phyloP scores from a whole-genome alignment of 2,329 filamentous ascomycete species.

The Blumeria hordei region DNA sequence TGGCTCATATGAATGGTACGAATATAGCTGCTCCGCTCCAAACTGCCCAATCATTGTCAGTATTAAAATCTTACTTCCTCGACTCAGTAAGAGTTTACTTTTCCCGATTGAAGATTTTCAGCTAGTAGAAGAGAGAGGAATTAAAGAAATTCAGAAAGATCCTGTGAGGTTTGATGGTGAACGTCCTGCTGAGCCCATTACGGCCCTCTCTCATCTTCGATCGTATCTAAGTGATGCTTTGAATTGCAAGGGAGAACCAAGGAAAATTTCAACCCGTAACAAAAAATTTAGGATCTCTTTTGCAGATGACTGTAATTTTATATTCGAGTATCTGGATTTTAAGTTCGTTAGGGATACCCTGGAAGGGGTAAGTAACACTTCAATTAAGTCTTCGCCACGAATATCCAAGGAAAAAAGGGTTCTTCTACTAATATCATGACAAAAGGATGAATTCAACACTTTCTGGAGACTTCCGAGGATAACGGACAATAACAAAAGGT shows the following conservation, averaged over 20 bases:
- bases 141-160: constrained; percentile 24
- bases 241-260: constrained; percentile 23
- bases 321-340: constrained; percentile 36
- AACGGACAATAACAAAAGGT: constrained; percentile 9
- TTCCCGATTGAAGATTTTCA: constrained; percentile 27
- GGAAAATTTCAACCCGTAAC: constrained; percentile 32
- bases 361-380: background rate
- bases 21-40: constrained; percentile 34
- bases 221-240: constrained; percentile 33
- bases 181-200: constrained; percentile 24
- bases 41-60: constrained; percentile 28
- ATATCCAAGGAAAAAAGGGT: background rate
- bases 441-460: constrained; percentile 11
- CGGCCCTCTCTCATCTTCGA: constrained; percentile 29
- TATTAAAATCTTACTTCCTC: constrained; percentile 26
- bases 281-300: constrained; percentile 40
- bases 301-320: constrained; percentile 31
- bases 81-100: constrained; percentile 24
- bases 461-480: constrained; percentile 14
- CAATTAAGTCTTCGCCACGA: background rate
- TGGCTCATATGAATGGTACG: constrained; percentile 18
- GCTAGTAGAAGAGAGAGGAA: constrained; percentile 26
- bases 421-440: constrained; percentile 4
- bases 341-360: constrained; percentile 3
- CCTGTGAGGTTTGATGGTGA: constrained; percentile 27